Evolutionary conservation across 257 asterid genomes (phyloP).

Genomic region (Solanum lycopersicoides): DNA sequence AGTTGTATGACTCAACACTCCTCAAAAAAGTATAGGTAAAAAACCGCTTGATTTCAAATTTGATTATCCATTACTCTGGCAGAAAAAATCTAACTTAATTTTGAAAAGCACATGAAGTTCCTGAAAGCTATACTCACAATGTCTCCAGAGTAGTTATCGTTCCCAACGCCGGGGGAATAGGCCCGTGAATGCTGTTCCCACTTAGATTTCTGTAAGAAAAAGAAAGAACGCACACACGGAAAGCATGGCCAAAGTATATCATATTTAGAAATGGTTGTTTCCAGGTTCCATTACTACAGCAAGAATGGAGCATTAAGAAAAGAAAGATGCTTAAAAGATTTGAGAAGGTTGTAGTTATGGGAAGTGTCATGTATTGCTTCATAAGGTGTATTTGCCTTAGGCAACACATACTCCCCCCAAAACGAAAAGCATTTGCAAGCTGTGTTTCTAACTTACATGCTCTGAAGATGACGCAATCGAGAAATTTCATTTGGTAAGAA

Average conservation of each 20-base stretch:
- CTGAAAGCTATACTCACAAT: slow-evolving; percentile 41
- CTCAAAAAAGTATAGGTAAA: not conserved
- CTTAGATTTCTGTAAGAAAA: slow-evolving; percentile 72
- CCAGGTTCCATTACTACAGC: not conserved
- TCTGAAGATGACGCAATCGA: slow-evolving; percentile 74
- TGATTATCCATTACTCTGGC: not conserved
- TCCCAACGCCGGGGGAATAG: slow-evolving; percentile 79
- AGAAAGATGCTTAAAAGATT: not conserved
- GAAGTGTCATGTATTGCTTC: not conserved
- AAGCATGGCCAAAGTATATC: not conserved
- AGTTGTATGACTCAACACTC: not conserved
- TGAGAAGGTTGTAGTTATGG: not conserved
- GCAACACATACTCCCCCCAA: not conserved
- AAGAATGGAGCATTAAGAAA: not conserved
- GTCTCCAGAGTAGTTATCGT: slow-evolving; percentile 46
- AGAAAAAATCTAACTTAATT: not conserved
- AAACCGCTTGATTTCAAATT: not conserved
- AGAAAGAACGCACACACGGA: not conserved
- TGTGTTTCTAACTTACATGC: slow-evolving; percentile 59
- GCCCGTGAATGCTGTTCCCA: slow-evolving; percentile 77
- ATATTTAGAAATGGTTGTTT: not conserved
- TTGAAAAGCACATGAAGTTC: not conserved
- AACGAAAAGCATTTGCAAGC: not conserved
- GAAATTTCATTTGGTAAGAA: slow-evolving; percentile 68
- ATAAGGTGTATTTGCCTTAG: not conserved